Evolutionary conservation across 169 alveolate species (phyloP).

Genomic region (Plasmodium coatneyi): DNA sequence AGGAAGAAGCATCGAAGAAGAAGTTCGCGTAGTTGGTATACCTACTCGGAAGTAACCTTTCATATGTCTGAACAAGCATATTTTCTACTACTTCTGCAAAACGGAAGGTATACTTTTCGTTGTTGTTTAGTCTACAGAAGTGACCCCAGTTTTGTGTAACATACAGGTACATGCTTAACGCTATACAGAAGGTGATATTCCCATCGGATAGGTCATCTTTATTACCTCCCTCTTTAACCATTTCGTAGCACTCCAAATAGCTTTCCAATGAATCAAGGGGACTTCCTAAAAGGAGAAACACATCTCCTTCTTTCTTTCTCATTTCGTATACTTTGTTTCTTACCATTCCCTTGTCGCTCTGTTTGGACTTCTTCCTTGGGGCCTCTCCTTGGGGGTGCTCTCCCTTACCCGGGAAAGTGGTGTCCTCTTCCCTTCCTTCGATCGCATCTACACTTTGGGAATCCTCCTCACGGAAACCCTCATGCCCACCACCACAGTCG

Average conservation of each 20-base stretch:
- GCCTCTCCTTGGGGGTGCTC: background rate
- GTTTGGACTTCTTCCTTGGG: background rate
- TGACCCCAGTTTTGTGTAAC: constrained; percentile 49
- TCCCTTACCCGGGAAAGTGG: background rate
- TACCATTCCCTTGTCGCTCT: background rate
- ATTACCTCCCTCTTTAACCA: background rate
- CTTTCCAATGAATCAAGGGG: constrained; percentile 40
- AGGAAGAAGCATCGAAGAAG: constrained; percentile 61
- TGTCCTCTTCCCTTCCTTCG: background rate
- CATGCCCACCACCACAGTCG: background rate
- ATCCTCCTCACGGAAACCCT: background rate
- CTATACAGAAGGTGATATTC: constrained; percentile 34
- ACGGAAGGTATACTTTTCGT: constrained; percentile 33
- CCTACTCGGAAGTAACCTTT: constrained; percentile 9
- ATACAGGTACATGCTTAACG: constrained; percentile 15
- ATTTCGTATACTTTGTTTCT: background rate
- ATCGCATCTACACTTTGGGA: background rate
- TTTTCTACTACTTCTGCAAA: constrained; percentile 40
- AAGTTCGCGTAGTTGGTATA: constrained; percentile 24
- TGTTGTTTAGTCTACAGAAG: constrained; percentile 29
- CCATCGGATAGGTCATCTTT: background rate
- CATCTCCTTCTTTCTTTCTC: constrained; percentile 60
- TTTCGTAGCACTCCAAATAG: constrained; percentile 38
- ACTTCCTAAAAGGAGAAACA: constrained; percentile 66
- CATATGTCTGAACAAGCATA: constrained; percentile 6